Conservation (phyloP, 176 grass and related monocot species). For the Paspalum notatum region DNA sequence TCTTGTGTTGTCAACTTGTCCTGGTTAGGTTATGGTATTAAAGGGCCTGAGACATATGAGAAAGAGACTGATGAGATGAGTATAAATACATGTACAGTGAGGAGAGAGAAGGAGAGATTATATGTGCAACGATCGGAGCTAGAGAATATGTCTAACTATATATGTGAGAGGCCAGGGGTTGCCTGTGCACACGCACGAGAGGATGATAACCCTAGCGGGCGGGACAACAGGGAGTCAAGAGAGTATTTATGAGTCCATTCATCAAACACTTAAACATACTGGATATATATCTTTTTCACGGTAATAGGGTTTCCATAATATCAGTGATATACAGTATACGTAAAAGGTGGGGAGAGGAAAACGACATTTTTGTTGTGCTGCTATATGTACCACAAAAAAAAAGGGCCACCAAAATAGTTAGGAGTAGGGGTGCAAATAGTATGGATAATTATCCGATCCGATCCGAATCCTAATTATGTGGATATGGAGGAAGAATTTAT, state of each 20-base stretch:
- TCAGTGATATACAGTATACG: no score
- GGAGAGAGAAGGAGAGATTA: neutral
- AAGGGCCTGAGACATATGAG: slow-evolving; percentile 24
- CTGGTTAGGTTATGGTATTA: slow-evolving; percentile 57
- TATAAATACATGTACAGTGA: neutral
- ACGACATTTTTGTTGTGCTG: neutral
- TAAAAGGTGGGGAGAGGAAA: neutral
- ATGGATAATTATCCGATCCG: no score
- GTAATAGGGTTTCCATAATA: neutral
- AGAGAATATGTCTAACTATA: neutral
- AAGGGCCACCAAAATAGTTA: no score
- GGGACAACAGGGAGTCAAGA: slow-evolving; percentile 7
- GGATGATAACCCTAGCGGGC: slow-evolving; percentile 42
- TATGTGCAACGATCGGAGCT: neutral
- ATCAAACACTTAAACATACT: neutral
- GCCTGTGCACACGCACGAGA: slow-evolving; percentile 33
- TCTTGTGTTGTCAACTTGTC: slow-evolving; percentile 43
- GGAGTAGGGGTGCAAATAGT: no score
- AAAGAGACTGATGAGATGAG: slow-evolving; percentile 3
- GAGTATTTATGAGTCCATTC: neutral
- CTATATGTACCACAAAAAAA: no score
- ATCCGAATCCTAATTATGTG: no score
- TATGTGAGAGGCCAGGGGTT: neutral
- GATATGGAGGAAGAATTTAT: no score
- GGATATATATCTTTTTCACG: neutral